Conservation (phyloP, 2,329 filamentous ascomycete genomes). For the Calonectria multiphialidica region DNA sequence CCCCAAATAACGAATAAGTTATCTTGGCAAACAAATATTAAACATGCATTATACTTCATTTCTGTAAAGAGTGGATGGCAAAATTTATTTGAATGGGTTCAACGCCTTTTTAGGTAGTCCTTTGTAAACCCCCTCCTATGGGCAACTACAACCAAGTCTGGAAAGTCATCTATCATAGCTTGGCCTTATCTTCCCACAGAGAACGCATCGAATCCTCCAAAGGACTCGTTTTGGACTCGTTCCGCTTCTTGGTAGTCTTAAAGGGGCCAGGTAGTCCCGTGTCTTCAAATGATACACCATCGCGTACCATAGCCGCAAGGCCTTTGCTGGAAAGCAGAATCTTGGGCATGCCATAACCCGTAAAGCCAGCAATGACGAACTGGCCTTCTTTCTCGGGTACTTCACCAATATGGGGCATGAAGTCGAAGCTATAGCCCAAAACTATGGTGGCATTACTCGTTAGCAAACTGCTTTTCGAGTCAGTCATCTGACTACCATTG, state of each 20-base stretch:
- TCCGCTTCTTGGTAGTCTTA: neutral
- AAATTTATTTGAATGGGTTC: no score
- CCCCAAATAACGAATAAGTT: no score
- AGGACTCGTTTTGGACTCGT: neutral
- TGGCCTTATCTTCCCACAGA: neutral
- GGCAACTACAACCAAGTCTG: no score
- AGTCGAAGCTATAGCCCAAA: conserved; percentile 56
- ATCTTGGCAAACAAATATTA: no score
- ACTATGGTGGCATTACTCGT: conserved; percentile 36
- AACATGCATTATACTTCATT: no score
- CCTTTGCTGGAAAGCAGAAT: conserved; percentile 56
- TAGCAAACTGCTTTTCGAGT: neutral
- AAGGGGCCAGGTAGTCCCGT: conserved; percentile 53
- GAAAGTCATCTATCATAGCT: neutral
- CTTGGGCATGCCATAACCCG: conserved; percentile 63
- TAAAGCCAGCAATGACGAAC: conserved; percentile 60
- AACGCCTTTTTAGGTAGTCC: no score
- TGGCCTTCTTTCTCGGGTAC: conserved; percentile 49
- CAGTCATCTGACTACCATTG: no score
- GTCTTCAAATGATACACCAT: conserved; percentile 46
- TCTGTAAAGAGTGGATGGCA: no score
- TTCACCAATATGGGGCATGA: conserved; percentile 55
- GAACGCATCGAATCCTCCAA: neutral
- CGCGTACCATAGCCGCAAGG: conserved; percentile 53
- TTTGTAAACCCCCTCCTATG: no score